These are phyloP conservation scores for Lignosus rhinocerotis DNA, from an alignment of 1,284 basidiomycete genomes.

Conservation along the genomic window DNA sequence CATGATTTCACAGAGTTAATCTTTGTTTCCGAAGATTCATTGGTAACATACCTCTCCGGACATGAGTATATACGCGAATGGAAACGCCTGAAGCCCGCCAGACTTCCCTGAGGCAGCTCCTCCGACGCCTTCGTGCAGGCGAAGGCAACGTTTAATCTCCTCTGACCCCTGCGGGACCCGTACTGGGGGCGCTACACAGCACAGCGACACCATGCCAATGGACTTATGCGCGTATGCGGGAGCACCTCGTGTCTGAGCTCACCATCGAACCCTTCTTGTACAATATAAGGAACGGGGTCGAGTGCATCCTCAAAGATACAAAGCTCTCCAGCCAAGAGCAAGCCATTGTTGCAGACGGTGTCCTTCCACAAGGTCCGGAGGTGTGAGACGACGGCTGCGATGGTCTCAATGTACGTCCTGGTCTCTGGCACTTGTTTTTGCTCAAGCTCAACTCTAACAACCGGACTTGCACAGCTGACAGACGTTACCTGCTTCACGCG, in stretches of 20 bases:
- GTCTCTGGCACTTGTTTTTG: neutral
- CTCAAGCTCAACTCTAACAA: neutral
- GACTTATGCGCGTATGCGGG: neutral
- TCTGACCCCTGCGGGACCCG: neutral
- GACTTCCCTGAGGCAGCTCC: neutral
- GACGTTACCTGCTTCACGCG: slow-evolving; percentile 8
- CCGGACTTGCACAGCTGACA: neutral
- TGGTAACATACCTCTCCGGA: neutral
- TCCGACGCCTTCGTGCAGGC: neutral
- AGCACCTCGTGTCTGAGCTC: neutral
- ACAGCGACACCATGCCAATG: slow-evolving; percentile 3
- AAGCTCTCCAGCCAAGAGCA: neutral
- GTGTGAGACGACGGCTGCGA: neutral
- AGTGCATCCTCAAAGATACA: neutral
- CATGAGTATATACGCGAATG: slow-evolving; percentile 5
- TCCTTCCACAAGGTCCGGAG: neutral
- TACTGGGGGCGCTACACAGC: neutral
- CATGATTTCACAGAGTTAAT: neutral
- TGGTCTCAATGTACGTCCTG: neutral
- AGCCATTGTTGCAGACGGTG: slow-evolving; percentile 1
- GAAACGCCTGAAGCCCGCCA: slow-evolving; percentile 2
- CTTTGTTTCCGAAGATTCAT: neutral
- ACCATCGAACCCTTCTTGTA: neutral
- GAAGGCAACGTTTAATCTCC: slow-evolving; percentile 3
- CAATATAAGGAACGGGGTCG: neutral